These are phyloP conservation scores for Emergomyces pasteurianus DNA, from an alignment of 2,329 filamentous ascomycete species.

Conservation along the genomic window DNA sequence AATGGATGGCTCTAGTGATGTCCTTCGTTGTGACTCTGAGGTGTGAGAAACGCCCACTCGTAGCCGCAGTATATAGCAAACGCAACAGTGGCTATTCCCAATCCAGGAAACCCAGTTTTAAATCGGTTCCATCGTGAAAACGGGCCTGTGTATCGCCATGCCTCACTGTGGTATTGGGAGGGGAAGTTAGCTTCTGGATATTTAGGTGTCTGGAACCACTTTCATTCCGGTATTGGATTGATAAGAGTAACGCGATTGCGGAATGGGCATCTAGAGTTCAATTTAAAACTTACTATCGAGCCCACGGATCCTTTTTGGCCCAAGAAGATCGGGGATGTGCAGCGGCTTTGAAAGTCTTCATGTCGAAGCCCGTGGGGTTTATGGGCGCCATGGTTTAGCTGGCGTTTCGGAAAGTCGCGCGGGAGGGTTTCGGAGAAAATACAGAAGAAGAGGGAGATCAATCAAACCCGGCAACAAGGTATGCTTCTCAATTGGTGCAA, in stretches of 20 bases:
- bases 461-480: not conserved
- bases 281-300: slow-evolving; percentile 41
- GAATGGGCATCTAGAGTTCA: not conserved
- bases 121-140: slow-evolving; percentile 87
- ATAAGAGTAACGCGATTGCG: not conserved
- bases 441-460: not conserved
- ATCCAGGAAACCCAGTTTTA: slow-evolving; percentile 71
- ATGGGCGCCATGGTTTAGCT: slow-evolving; percentile 37
- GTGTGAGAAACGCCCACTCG: slow-evolving; percentile 75
- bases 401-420: not conserved
- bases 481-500: not conserved
- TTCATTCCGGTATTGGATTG: not conserved
- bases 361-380: slow-evolving; percentile 83
- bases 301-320: slow-evolving; percentile 49
- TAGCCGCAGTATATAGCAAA: slow-evolving; percentile 83
- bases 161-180: slow-evolving; percentile 51
- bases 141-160: slow-evolving; percentile 83
- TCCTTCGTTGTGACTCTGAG: slow-evolving; percentile 47
- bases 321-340: slow-evolving; percentile 45
- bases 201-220: too few species aligned
- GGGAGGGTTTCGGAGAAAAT: too few species aligned
- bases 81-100: slow-evolving; percentile 84
- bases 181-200: not conserved
- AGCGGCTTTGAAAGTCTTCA: slow-evolving; percentile 64
- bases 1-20: slow-evolving; percentile 41